Percentiles rank a stretch among this genome's conserved stretches.
These are phyloP conservation scores for Halenospora varia DNA, from an alignment of 495 filamentous ascomycete species.

Conservation along the genomic window DNA sequence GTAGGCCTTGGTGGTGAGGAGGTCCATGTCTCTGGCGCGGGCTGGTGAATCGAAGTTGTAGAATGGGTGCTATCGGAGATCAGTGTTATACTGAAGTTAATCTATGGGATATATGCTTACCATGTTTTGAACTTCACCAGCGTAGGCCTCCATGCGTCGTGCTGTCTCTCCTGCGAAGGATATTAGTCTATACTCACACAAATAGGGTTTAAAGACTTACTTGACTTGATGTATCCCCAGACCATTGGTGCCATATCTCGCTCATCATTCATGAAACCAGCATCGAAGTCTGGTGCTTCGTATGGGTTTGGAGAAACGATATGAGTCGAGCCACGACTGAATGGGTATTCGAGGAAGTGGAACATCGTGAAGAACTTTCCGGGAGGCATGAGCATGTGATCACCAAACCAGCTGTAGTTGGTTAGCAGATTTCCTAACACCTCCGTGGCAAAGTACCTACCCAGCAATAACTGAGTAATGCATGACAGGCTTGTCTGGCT, in stretches of 20 bases:
- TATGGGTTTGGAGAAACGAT: slow-evolving; percentile 70
- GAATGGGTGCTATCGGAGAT: slow-evolving; percentile 40
- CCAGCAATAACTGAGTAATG: slow-evolving; percentile 70
- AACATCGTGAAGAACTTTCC: slow-evolving; percentile 89
- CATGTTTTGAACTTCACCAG: slow-evolving; percentile 69
- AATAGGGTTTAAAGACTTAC: slow-evolving; percentile 23
- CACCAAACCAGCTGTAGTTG: slow-evolving; percentile 46
- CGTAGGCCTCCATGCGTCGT: slow-evolving; percentile 71
- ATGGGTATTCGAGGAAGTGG: slow-evolving; percentile 81
- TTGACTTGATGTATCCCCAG: slow-evolving; percentile 84
- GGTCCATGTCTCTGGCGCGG: slow-evolving; percentile 66
- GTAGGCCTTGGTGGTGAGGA: slow-evolving; percentile 69
- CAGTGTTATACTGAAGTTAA: neutral
- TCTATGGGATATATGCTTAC: neutral
- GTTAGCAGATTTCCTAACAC: slow-evolving; percentile 11
- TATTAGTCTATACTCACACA: neutral
- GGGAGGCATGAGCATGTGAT: slow-evolving; percentile 69
- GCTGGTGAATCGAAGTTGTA: slow-evolving; percentile 66
- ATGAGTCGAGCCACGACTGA: slow-evolving; percentile 70
- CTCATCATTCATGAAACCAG: slow-evolving; percentile 83
- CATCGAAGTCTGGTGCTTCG: slow-evolving; percentile 73
- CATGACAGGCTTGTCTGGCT: slow-evolving; percentile 86
- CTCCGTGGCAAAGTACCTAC: slow-evolving; percentile 12
- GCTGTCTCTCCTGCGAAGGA: slow-evolving; percentile 54
- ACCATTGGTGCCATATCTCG: slow-evolving; percentile 81